Evolutionary conservation across 2,329 filamentous ascomycete genomes (phyloP), one percentile per base, ranked within the genome.

Genomic region (Myotisia sp.): DNA sequence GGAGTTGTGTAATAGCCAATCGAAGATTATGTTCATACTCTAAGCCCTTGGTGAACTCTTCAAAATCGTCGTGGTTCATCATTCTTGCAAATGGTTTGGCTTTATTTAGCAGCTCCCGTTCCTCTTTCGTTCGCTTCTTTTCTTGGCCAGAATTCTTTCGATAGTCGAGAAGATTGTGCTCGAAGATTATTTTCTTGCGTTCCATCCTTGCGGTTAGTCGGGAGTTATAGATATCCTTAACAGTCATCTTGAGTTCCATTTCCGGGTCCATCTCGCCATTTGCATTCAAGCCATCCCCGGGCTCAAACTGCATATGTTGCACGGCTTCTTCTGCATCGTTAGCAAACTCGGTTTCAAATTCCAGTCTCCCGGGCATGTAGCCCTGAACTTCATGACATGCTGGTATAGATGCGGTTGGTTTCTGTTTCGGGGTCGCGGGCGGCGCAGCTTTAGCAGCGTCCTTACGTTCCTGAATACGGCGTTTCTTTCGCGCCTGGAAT

Each of bases 291-390:
- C 90, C 90, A 58, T 94, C 87, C 17, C 90, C 90, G 0, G 90
- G 87, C 37, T 95, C 87, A 50, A 98, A 98, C 43, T 92, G 81
- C 86, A 98, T 95, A 43, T 92, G 77, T 55, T 98, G 90, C 2
- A 98, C 90, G 0, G 87, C 87, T 59, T 95, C 92, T 61, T 98
- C 90, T 1, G 90, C 90, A 50, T 98, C 90, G 50, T 98, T 98
- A 50, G 87, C 82, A 53, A 93, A 90, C 50, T 98, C 90, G 0
- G 83, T 94, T 65, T 98, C 90, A 44, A 98, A 98, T 51, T 98
- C 90, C 44, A 98, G 60, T 26, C 90, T 84, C 28, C 90, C 90
- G 3, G 90, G 90, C 90, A 98, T 98, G 55, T 92, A 98, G 3
- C 90, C 90, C 58, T 94, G 85, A 23, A 98, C 90, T 58, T 98